Conservation (phyloP, 2,329 filamentous ascomycete species). For the Cordyceps fumosorosea region DNA sequence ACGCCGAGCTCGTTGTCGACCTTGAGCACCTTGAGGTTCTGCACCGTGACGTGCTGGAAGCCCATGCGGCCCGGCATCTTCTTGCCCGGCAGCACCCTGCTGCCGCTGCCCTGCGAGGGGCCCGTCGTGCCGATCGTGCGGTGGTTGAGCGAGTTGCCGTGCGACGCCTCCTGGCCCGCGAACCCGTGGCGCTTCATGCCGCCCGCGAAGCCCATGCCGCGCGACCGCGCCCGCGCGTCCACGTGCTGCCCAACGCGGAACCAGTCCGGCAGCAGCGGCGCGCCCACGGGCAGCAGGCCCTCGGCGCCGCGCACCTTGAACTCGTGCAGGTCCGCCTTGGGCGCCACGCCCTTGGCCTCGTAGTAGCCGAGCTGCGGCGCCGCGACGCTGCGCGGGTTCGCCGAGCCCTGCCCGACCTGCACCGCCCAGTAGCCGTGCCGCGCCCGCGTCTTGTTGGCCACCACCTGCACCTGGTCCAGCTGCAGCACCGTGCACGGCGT, state of each 20-base stretch:
- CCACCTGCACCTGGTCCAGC: conserved; percentile 84
- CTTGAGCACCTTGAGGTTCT: conserved; percentile 85
- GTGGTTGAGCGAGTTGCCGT: conserved; percentile 94
- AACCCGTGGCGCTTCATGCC: conserved; percentile 98
- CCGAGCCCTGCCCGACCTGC: conserved; percentile 75
- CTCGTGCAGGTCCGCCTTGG: conserved; percentile 78
- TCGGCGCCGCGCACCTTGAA: conserved; percentile 72
- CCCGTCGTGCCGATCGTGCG: conserved; percentile 85
- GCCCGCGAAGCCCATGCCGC: conserved; percentile 91
- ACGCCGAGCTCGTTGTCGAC: conserved; percentile 83
- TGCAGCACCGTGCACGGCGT: conserved; percentile 88
- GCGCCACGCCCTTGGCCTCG: conserved; percentile 70
- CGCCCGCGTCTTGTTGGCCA: conserved; percentile 75
- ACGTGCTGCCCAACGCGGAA: conserved; percentile 87
- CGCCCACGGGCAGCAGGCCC: conserved; percentile 71
- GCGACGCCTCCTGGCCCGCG: conserved; percentile 78
- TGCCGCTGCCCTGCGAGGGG: conserved; percentile 85
- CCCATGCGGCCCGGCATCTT: conserved; percentile 98
- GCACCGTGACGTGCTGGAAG: conserved; percentile 76
- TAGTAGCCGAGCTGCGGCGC: conserved; percentile 83
- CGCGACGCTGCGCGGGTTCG: conserved; percentile 68
- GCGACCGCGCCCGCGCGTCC: conserved; percentile 70
- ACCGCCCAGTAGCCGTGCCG: conserved; percentile 91
- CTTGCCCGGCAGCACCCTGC: conserved; percentile 89
- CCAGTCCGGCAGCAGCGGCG: conserved; percentile 76